Evolutionary conservation across 805 yeast genomes (phyloP), one percentile per base, ranked within the genome.

Genomic region (Wickerhamomyces tratensis): DNA sequence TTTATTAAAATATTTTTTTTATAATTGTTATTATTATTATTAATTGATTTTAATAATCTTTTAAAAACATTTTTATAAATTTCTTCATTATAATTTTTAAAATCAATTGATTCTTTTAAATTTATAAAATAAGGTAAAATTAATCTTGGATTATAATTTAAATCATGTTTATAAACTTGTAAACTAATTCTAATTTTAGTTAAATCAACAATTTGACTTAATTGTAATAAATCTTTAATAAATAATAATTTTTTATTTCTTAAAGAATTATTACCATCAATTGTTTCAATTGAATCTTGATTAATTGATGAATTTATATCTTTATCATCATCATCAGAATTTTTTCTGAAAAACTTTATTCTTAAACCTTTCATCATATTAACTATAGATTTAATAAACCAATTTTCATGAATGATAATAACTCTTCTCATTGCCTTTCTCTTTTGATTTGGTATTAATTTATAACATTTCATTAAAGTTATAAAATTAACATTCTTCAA

Each of bases 331-430:
- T 44, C 46, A 40, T 38, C 45, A 9, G 30, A 42, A 42, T 40
- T 45, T 12, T 46, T 45, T 36, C 58, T 56, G 41, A 69, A 51
- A 27, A 70, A 65, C 47, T 76, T 77, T 43, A 72, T 62, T 42
- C 71, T 68, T 42, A 77, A 63, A 53, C 81, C 83, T 43, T 79
- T 69, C 45, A 86, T 64, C 25, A 87, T 72, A 42, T 84, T 88
- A 13, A 83, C 74, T 34, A 86, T 72, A 0, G 95, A 81, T 51
- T 87, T 77, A 27, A 86, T 75, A 62, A 89, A 75, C 93, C 96
- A 88, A 39, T 84, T 82, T 50, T 89, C 96, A 61, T 91, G 97
- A 3, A 91, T 95, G 30, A 89, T 73, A 48, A 81, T 83, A 4
- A 87, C 67, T 53, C 77, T 81, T 41, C 65, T 64, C 37, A 91